These are phyloP conservation scores for Candida caryicola DNA, from an alignment of 805 yeast genomes.

Conservation along the genomic window DNA sequence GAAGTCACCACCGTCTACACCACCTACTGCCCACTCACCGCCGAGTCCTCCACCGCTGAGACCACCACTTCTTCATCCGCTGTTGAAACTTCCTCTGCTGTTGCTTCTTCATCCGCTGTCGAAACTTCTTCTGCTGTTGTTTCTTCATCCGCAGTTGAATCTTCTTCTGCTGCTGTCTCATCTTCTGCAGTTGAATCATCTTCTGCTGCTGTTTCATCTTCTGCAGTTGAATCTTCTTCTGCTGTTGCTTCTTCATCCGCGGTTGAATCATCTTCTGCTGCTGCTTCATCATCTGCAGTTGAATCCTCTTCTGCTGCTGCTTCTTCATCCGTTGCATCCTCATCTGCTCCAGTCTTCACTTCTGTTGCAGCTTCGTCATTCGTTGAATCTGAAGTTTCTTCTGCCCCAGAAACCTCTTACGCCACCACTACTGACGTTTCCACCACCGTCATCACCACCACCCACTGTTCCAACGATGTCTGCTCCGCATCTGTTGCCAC, in stretches of 20 bases:
- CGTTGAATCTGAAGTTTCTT: background rate
- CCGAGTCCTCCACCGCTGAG: background rate
- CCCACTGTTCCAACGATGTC: conserved; percentile 6
- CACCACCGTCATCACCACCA: conserved; percentile 6
- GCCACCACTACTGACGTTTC: background rate
- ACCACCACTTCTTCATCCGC: background rate
- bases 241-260: background rate
- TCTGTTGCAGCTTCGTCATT: conserved; percentile 1
- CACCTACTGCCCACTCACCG: conserved; percentile 17
- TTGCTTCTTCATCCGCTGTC: background rate
- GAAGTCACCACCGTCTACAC: conserved; percentile 12
- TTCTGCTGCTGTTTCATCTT: background rate
- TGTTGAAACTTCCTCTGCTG: background rate
- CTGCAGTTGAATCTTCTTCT: background rate
- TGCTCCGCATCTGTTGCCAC: conserved; percentile 2
- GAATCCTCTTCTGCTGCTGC: background rate
- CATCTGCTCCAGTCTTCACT: background rate
- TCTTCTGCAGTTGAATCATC: background rate
- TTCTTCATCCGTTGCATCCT: background rate
- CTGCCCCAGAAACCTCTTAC: too few species aligned
- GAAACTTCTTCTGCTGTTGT: background rate
- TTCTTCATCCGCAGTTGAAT: conserved; percentile 1
- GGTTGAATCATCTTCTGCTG: background rate
- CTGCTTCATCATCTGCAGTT: background rate
- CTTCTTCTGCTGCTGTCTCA: background rate